A percentile compares a stretch with the other conserved stretches of the same genome.
These are phyloP conservation scores for Kluyveromyces lactis DNA, from an alignment of 805 yeast genomes.

Conservation along the genomic window DNA sequence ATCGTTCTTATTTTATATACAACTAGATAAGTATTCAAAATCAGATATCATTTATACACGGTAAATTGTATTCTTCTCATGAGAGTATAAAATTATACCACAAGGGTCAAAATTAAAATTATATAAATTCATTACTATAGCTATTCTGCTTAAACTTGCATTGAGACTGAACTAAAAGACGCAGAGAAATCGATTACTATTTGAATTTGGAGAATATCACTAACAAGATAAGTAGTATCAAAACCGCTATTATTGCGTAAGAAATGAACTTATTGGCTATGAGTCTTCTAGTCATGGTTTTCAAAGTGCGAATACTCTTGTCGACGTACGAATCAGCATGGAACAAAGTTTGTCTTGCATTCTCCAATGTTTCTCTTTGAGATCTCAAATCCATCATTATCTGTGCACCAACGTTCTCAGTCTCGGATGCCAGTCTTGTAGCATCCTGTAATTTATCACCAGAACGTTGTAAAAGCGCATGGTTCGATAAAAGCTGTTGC, in stretches of 20 bases:
- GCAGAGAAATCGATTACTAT: slow-evolving; percentile 31
- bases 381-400: slow-evolving; percentile 82
- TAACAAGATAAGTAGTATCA: slow-evolving; percentile 70
- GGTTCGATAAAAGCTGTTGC: slow-evolving; percentile 67
- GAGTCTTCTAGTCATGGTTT: slow-evolving; percentile 86
- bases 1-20: too few relatives aligned
- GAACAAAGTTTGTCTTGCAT: slow-evolving; percentile 75
- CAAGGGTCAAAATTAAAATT: too few relatives aligned
- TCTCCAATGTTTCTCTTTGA: slow-evolving; percentile 85
- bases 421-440: slow-evolving; percentile 84
- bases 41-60: too few relatives aligned
- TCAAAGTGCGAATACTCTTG: slow-evolving; percentile 74
- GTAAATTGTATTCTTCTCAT: too few relatives aligned
- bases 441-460: slow-evolving; percentile 79
- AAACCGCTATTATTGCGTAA: slow-evolving; percentile 83
- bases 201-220: slow-evolving; percentile 79
- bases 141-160: too few relatives aligned
- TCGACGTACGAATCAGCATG: slow-evolving; percentile 94
- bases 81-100: too few relatives aligned
- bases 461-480: slow-evolving; percentile 72
- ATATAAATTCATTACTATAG: too few relatives aligned
- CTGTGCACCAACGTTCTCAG: slow-evolving; percentile 85
- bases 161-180: too few relatives aligned
- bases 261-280: slow-evolving; percentile 87
- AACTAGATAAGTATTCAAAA: too few relatives aligned